Evolutionary conservation across 2,329 filamentous ascomycete genomes (phyloP), one percentile per base, ranked within the genome.

Genomic region (Fusarium protoensiforme): DNA sequence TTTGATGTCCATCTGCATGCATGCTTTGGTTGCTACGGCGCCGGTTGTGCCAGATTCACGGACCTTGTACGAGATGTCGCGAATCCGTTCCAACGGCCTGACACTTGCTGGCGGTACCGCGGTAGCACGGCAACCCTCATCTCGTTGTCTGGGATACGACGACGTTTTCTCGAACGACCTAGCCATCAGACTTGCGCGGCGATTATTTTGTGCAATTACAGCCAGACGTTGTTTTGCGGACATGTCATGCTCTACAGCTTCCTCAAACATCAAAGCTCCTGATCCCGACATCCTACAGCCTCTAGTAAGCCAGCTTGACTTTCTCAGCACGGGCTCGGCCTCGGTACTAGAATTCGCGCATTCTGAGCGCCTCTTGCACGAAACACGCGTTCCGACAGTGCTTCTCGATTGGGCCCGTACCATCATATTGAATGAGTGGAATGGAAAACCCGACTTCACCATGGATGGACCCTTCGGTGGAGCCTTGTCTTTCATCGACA

Each of bases 351-450:
- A 86, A 6, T 89, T 91, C 71, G 80, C 85, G 2, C 82, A 85
- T 39, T 72, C 84, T 1, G 89, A 90, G 68, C 85, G 86, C n/a
- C 83, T 84, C 16, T 76, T 89, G 24, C 90, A 90, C 71, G 89
- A 91, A 75, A 88, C 87, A 35, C 84, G 88, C 38, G 84, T 89
- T 20, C 89, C 88, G 9, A 89, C 87, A 13, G 80, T 91, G 18
- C 83, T 90, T 7, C 82, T 94, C 29, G 92, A 94, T 76, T 95
- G 92, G 92, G 89, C 92, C 22, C 87, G 93, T 67, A 91, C 92
- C 0, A 87, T 96, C 1, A 89, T 98, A 77, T 83, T 97, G 51
- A 90, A 91, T 64, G 91, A 94, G 70, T 98, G 95, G 95, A 89
- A 96, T 78, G 93, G 94, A 0, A 89, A 89, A 63, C 88, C 93